Evolutionary conservation across 2,329 filamentous ascomycete genomes (phyloP), one percentile per base, ranked within the genome.

Genomic region (Sordariomycetes sp.): DNA sequence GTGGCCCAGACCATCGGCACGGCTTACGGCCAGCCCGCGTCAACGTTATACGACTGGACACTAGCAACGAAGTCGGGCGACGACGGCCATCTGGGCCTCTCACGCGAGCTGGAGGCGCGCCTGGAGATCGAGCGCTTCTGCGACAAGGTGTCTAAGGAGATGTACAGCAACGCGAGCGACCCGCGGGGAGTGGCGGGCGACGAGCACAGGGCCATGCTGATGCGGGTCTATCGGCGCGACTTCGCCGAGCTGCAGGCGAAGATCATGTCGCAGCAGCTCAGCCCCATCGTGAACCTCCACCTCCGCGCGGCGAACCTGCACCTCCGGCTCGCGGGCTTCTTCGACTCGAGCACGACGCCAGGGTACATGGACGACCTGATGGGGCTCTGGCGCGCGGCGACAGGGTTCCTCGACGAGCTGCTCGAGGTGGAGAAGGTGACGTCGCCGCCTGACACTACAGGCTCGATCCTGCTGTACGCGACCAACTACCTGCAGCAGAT

Each of bases 401-500:
- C 80, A 48, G 76, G 76, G 59, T 90, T 90, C 65, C 76, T 90
- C 24, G 85, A 89, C 55, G 78, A 82, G 59, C 73, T 87, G 10
- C 69, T 83, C 57, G 76, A 78, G 62, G 76, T 79, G 39, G 72
- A 77, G 54, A 77, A 78, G 60, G 70, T 71, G 13, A 75, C 74
- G 12, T 71, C 73, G 2, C 53, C 20, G 32, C 70, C 71, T 45
- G 74, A 77, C 35, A 69, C 70, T 53, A 72, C 69, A 56, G 76
- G 80, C 8, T 76, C 77, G 54, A 77, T 86, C 54, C 72, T 90
- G 32, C 78, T 79, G 54, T 85, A 87, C 64, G 80, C 83, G 28
- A 85, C 81, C 61, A 89, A 86, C 66, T 91, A 91, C 68, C 81
- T 92, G 56, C 84, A 90, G 66, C 88, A 92, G 69, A 91, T 92